Conservation (phyloP, 352 stramenopile species). For the Globisporangium cederbergense region DNA sequence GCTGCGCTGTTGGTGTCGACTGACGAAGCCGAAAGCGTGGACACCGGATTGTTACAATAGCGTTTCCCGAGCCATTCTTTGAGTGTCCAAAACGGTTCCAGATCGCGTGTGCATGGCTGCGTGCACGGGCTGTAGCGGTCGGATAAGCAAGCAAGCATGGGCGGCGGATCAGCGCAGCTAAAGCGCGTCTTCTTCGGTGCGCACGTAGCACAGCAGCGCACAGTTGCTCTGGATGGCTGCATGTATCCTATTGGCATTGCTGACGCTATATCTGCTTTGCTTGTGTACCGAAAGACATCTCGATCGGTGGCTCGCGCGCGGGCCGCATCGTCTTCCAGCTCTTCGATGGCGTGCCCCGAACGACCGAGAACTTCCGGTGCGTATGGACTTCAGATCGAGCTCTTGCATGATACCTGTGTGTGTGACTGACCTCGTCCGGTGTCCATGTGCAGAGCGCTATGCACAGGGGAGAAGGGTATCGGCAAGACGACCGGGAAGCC, state of each 20-base stretch:
- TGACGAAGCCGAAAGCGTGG: too few species aligned
- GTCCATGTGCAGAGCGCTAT: constrained; percentile 23
- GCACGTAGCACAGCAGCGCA: not conserved
- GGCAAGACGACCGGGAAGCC: constrained; percentile 53
- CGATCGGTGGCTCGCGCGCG: constrained; percentile 77
- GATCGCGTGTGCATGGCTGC: too few species aligned
- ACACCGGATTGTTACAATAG: too few species aligned
- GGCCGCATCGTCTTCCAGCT: constrained; percentile 68
- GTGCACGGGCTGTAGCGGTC: too few species aligned
- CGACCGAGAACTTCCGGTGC: constrained; percentile 64
- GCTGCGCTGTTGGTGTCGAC: too few species aligned
- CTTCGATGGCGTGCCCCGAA: constrained; percentile 50
- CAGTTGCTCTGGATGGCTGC: too few species aligned
- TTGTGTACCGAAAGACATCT: constrained; percentile 65
- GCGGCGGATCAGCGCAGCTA: constrained; percentile 11
- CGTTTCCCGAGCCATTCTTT: too few species aligned
- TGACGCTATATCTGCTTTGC: not conserved
- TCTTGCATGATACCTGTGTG: not conserved
- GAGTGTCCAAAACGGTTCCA: too few species aligned
- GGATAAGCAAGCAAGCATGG: not conserved
- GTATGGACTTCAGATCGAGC: not conserved
- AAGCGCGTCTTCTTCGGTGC: constrained; percentile 42
- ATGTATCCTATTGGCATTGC: too few species aligned
- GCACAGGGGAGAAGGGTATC: constrained; percentile 68
- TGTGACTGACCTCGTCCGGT: not conserved